Percentiles rank a stretch among this genome's conserved stretches.
These are phyloP conservation scores for Carex kokanica DNA, from an alignment of 176 grass and related monocot genomes.

Conservation along the genomic window DNA sequence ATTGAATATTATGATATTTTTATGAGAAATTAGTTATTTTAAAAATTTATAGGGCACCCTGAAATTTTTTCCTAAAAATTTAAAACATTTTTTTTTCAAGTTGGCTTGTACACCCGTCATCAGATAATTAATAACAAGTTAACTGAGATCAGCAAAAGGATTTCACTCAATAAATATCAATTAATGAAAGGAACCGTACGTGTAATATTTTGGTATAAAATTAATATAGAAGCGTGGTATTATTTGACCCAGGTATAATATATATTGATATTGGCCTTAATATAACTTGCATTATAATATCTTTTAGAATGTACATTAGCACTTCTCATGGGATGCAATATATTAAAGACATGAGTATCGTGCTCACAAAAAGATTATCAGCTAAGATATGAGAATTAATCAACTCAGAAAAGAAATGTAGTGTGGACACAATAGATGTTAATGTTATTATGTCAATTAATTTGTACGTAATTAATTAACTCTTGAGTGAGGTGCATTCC, in stretches of 20 bases:
- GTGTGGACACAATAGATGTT: background rate
- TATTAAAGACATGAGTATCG: constrained; percentile 3
- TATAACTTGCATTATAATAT: constrained; percentile 1
- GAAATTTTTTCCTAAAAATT: no score
- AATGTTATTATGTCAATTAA: background rate
- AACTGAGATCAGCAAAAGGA: background rate
- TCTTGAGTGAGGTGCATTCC: no score
- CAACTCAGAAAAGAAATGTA: background rate
- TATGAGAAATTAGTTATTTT: no score
- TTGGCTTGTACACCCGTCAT: no score
- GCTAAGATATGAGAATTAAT: background rate
- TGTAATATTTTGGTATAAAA: background rate
- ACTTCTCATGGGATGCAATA: constrained; percentile 13
- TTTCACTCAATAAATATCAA: background rate
- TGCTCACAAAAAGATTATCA: constrained; percentile 8
- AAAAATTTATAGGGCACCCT: no score
- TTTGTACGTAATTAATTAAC: background rate
- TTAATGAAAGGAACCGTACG: background rate
- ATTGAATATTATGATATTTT: no score
- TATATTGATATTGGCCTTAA: background rate
- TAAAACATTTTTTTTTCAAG: no score
- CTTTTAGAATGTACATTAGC: no score
- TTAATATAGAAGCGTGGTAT: background rate
- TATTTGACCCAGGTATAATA: background rate
- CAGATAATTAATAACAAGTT: no score